Evolutionary conservation across 768 basidiomycete genomes (phyloP).

Genomic region (Glaciozyma antarctica): DNA sequence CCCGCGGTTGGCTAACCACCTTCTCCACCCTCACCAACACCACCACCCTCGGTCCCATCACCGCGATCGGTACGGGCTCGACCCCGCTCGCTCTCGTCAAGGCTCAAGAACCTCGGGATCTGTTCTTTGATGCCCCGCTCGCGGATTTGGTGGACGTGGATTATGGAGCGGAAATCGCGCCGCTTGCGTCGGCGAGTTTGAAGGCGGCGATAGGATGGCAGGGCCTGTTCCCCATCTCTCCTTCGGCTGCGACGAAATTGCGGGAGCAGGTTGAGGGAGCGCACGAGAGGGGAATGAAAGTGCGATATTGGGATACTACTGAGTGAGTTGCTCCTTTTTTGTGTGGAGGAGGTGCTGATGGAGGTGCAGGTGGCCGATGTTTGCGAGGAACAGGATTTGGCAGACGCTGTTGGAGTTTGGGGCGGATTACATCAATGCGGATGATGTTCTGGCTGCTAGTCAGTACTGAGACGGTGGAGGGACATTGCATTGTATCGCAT

Average conservation of each 20-base stretch:
- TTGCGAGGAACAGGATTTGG: background rate
- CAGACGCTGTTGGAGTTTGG: background rate
- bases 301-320: background rate
- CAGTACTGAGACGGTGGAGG: background rate
- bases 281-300: background rate
- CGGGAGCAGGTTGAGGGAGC: background rate
- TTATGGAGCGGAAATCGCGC: background rate
- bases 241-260: background rate
- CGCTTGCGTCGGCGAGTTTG: background rate
- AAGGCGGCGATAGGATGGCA: background rate
- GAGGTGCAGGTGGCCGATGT: background rate
- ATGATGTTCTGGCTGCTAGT: background rate
- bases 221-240: background rate
- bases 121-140: background rate
- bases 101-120: background rate
- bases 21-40: background rate
- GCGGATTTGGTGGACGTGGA: background rate
- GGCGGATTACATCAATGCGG: background rate
- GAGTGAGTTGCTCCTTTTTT: background rate
- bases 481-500: too few relatives aligned
- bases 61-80: background rate
- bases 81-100: background rate
- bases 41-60: background rate
- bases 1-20: background rate
- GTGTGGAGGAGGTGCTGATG: background rate